phyloP scores from a whole-genome alignment of 108 stramenopile genomes.

The Ochromonas danica region DNA sequence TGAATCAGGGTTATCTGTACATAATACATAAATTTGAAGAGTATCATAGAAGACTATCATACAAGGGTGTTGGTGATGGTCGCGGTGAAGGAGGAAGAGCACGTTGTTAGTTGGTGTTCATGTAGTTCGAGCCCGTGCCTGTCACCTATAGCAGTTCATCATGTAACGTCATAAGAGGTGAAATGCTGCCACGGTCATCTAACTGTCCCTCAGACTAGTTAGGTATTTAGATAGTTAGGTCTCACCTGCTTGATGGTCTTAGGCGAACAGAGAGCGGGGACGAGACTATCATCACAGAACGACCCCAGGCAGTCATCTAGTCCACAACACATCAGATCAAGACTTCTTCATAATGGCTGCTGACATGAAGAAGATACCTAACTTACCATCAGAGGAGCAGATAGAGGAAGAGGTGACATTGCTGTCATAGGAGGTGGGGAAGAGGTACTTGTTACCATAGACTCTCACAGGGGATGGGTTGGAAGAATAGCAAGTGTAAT shows the following conservation, averaged over 20 bases:
- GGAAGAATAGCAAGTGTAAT: neutral
- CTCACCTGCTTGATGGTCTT: slow-evolving; percentile 33
- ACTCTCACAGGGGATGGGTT: neutral
- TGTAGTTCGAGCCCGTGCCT: too few relatives aligned
- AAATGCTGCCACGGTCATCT: too few relatives aligned
- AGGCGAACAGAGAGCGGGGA: slow-evolving; percentile 25
- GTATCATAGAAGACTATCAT: too few relatives aligned
- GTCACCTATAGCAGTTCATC: too few relatives aligned
- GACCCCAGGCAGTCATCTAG: slow-evolving; percentile 31
- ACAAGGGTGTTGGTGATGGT: too few relatives aligned
- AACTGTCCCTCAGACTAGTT: too few relatives aligned
- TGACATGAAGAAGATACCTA: slow-evolving; percentile 18
- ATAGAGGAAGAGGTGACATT: neutral
- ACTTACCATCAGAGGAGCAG: slow-evolving; percentile 28
- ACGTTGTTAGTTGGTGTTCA: too few relatives aligned
- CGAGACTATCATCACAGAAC: neutral
- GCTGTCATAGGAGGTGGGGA: slow-evolving; percentile 7
- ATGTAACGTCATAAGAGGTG: too few relatives aligned
- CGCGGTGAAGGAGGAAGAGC: too few relatives aligned
- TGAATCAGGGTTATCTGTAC: too few relatives aligned
- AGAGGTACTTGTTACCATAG: slow-evolving; percentile 24
- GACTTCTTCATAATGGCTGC: neutral
- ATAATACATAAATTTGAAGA: too few relatives aligned
- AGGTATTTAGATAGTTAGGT: too few relatives aligned
- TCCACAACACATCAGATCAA: neutral